Base-by-base conservation (phyloP, 2,329 filamentous ascomycete genomes). In the Penicillium frequentans region DNA sequence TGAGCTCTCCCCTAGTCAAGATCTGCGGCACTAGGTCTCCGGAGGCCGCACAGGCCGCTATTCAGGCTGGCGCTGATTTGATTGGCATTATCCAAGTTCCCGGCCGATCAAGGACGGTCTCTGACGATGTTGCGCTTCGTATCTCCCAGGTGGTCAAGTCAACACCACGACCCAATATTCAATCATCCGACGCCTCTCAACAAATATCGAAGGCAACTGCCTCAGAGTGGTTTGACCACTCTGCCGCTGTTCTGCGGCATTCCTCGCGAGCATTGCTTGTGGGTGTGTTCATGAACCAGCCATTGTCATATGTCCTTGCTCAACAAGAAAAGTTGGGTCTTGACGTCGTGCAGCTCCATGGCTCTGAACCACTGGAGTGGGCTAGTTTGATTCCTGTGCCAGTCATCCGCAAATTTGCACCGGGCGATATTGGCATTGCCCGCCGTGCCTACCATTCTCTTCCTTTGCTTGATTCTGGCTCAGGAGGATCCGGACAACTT, bases 281-380 rank as follows among this genome's bases (percentile, higher is more conserved):
- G 5, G 95, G 95, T 55, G 93, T 99, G 2, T 99, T 99, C 79
- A 89, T 90, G 67, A 90, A 97, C 72, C 93, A 98, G 70, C 86
- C 93, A 0, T 81, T 99, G 10, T 84, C 86, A 35, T 91, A 96
- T 65, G 82, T 99, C 7, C 80, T 98, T 50, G 84, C 87, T 61
- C 86, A 93, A 72, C 90, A 96, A 66, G 85, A 85, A 62, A 80
- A 86, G 13, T 86, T 96, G 63, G 81, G 83, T 46, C 84, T 99
- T 44, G 95, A 99, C 71, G 79, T 96, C 52, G 90, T 99, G 7
- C 95, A 99, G 71, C 84, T 99, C 2, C 95, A 99, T 70, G 96
- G 95, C 9, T 84, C 88, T 47, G 96, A 99, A 72, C 93, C 95
- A 2, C 69, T 97, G 4, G 95, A 99, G 72, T 99, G 93, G 93